Conservation (phyloP, 1,139 yeast genomes). For the Ogataea hybrid region DNA sequence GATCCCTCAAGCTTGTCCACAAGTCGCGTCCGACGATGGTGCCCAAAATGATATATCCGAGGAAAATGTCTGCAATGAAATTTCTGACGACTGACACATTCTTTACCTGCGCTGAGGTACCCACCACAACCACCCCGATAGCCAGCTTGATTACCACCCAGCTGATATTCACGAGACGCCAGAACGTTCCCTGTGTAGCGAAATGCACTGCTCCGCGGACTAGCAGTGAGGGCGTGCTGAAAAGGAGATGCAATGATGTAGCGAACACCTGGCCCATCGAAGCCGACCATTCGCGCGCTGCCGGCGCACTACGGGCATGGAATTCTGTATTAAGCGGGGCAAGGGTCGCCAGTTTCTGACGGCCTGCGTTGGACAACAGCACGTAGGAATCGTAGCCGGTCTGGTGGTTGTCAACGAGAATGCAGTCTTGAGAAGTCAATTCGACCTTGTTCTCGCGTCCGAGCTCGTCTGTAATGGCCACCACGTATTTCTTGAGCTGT, state of each 20-base stretch:
- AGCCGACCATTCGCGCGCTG: neutral
- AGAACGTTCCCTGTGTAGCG: constrained; percentile 10
- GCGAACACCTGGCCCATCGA: neutral
- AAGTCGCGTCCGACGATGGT: neutral
- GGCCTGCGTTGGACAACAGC: constrained; percentile 39
- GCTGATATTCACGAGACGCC: constrained; percentile 6
- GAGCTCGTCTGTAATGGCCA: constrained; percentile 15
- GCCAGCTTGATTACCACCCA: constrained; percentile 4
- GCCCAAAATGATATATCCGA: neutral
- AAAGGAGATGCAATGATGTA: neutral
- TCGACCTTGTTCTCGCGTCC: constrained; percentile 21
- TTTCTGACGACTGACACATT: neutral
- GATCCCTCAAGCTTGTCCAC: neutral
- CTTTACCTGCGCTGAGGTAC: neutral
- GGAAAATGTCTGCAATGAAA: neutral
- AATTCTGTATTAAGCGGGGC: constrained; percentile 16
- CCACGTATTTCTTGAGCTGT: constrained; percentile 13
- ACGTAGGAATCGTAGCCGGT: constrained; percentile 38
- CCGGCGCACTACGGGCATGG: neutral
- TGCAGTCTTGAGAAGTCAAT: constrained; percentile 43
- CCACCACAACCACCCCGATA: neutral
- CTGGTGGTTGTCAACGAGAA: constrained; percentile 38
- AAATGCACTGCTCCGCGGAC: constrained; percentile 8
- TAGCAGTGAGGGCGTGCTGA: neutral
- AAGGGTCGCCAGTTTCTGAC: constrained; percentile 32